phyloP scores from a whole-genome alignment of 2,329 filamentous ascomycete genomes.

The Clonostachys chloroleuca region DNA sequence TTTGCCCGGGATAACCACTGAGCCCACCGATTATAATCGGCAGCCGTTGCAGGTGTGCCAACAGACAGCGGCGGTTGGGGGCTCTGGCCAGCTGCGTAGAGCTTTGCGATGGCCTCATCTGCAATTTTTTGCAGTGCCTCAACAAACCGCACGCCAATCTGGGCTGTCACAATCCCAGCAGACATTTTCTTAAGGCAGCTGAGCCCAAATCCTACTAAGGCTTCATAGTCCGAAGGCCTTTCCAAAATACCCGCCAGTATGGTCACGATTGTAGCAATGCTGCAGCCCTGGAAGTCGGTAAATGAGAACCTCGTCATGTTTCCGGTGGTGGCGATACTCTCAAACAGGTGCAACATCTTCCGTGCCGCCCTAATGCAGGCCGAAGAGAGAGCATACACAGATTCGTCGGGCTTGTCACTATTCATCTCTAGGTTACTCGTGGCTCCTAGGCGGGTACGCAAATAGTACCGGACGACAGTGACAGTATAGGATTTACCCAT shows the following conservation, averaged over 20 bases:
- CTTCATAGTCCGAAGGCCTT: constrained; percentile 20
- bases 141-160: constrained; percentile 14
- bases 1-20: constrained; percentile 11
- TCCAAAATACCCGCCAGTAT: constrained; percentile 24
- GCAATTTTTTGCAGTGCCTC: constrained; percentile 13
- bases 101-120: constrained; percentile 10
- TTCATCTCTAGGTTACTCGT: background rate
- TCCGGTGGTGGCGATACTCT: constrained; percentile 14
- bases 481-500: constrained; percentile 26
- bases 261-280: constrained; percentile 26
- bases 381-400: constrained; percentile 10
- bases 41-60: background rate
- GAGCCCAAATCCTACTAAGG: constrained; percentile 19
- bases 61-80: background rate
- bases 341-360: constrained; percentile 22
- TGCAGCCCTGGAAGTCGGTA: constrained; percentile 31
- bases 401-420: constrained; percentile 3
- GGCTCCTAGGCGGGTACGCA: constrained; percentile 9
- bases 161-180: constrained; percentile 18
- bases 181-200: constrained; percentile 25
- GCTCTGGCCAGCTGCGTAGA: constrained; percentile 1
- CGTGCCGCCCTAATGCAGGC: constrained; percentile 21
- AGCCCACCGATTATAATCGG: constrained; percentile 11
- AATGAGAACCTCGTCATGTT: constrained; percentile 29
- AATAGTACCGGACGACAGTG: constrained; percentile 16